These are phyloP conservation scores for Phytophthora syringae DNA, from an alignment of 352 stramenopile genomes.

Conservation along the genomic window DNA sequence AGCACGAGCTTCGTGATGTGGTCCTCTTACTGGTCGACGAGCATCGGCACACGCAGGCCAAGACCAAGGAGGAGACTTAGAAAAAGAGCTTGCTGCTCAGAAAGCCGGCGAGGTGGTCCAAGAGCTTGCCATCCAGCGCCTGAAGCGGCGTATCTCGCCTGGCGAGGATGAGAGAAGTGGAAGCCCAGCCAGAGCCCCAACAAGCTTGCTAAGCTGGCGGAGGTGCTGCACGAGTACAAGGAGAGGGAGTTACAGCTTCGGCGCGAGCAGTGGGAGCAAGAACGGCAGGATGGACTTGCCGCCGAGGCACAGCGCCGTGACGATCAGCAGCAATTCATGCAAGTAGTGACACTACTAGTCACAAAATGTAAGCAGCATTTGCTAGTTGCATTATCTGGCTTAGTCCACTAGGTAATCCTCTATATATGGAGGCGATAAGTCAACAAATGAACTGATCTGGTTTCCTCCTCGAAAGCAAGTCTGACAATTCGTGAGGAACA, in stretches of 20 bases:
- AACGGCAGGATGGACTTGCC: background rate
- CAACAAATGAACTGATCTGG: background rate
- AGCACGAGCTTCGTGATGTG: too few relatives aligned
- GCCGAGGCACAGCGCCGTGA: background rate
- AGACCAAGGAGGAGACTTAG: too few relatives aligned
- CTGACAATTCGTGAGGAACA: constrained; percentile 8
- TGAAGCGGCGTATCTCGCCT: too few relatives aligned
- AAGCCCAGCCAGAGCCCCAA: too few relatives aligned
- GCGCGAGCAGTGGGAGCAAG: constrained; percentile 3
- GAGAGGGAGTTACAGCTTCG: constrained; percentile 3
- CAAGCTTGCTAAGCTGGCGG: too few relatives aligned
- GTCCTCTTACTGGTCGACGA: constrained; percentile 1
- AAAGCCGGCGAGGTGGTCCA: constrained; percentile 2
- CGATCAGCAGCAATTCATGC: background rate
- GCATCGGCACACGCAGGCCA: too few relatives aligned
- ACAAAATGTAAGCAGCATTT: background rate
- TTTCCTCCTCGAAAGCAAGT: background rate
- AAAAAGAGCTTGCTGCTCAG: background rate
- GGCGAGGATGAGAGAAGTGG: too few relatives aligned
- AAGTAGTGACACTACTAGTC: background rate
- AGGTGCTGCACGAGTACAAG: constrained; percentile 5
- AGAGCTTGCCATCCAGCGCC: constrained; percentile 5
- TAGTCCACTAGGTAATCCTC: too few relatives aligned
- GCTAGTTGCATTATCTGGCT: too few relatives aligned
- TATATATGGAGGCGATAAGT: background rate